Evolutionary conservation across 2,329 filamentous ascomycete species (phyloP).

Genomic region (Mariannaea elegans): DNA sequence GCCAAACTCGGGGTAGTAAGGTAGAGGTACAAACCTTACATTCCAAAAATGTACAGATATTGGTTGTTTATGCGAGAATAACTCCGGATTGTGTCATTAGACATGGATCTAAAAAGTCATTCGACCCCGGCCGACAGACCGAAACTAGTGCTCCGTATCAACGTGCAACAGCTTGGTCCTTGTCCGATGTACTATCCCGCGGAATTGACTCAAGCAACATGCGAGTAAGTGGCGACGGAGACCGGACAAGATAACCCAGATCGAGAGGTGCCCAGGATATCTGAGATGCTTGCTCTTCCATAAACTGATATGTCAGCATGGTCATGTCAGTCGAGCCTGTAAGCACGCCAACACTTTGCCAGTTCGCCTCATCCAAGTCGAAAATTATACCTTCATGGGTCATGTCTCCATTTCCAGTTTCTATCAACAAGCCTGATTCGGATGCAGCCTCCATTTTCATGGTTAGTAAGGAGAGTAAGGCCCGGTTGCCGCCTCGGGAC

Average conservation of each 20-base stretch:
- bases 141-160: constrained; percentile 3
- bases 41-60: constrained; percentile 9
- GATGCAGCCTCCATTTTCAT: constrained; percentile 38
- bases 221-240: constrained; percentile 38
- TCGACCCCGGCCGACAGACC: constrained; percentile 3
- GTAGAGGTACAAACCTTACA: not conserved
- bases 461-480: constrained; percentile 48
- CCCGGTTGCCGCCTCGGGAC: constrained; percentile 53
- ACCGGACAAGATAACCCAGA: constrained; percentile 37
- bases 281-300: constrained; percentile 38
- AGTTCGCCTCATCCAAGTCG: constrained; percentile 23
- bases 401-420: constrained; percentile 15
- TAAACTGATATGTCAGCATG: constrained; percentile 40
- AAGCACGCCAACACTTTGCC: constrained; percentile 29
- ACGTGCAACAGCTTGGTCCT: constrained; percentile 21
- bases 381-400: constrained; percentile 10
- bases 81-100: constrained; percentile 27
- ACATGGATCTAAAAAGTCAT: constrained; percentile 4
- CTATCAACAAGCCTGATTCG: constrained; percentile 26
- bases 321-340: constrained; percentile 28
- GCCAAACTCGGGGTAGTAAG: constrained; percentile 21
- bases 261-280: constrained; percentile 40
- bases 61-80: constrained; percentile 30
- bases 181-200: constrained; percentile 27
- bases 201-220: constrained; percentile 40